These are phyloP conservation scores for Trebouxia sp. DNA, from an alignment of 139 green algal species.

Conservation along the genomic window DNA sequence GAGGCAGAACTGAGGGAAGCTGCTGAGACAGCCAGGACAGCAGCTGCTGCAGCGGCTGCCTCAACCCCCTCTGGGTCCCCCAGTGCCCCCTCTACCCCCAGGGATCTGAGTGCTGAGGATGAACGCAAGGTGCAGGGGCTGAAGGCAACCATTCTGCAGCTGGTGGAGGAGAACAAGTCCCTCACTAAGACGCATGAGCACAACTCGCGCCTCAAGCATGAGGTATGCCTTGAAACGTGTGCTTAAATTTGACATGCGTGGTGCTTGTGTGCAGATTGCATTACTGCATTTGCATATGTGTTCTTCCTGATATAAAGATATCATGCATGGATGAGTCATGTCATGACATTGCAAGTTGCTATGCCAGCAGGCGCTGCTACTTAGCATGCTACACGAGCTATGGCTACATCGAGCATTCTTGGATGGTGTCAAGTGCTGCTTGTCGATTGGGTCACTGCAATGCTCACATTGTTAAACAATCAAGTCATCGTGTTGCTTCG, in stretches of 20 bases:
- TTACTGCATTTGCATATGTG: background rate
- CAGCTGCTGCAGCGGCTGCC: background rate
- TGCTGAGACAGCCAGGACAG: slow-evolving; percentile 3
- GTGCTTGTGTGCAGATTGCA: too few species aligned
- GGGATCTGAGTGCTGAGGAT: slow-evolving; percentile 19
- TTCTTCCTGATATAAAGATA: background rate
- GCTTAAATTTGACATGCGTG: too few species aligned
- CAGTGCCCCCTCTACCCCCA: background rate
- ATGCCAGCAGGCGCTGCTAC: too few species aligned
- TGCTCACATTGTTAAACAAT: too few species aligned
- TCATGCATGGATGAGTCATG: too few species aligned
- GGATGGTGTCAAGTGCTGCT: too few species aligned
- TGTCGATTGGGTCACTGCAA: too few species aligned
- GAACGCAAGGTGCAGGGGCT: slow-evolving; percentile 20
- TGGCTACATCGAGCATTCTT: too few species aligned
- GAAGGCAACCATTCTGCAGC: slow-evolving; percentile 19
- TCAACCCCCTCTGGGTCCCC: background rate
- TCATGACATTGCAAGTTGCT: too few species aligned
- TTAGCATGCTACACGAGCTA: too few species aligned
- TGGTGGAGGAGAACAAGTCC: slow-evolving; percentile 24
- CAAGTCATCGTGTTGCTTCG: too few species aligned
- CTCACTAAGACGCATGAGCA: background rate
- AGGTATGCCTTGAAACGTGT: background rate
- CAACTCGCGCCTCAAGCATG: slow-evolving; percentile 15
- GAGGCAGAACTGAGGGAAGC: slow-evolving; percentile 9